These are phyloP conservation scores for Martiniozyma asiatica DNA, from an alignment of 1,139 yeast genomes.

Conservation along the genomic window DNA sequence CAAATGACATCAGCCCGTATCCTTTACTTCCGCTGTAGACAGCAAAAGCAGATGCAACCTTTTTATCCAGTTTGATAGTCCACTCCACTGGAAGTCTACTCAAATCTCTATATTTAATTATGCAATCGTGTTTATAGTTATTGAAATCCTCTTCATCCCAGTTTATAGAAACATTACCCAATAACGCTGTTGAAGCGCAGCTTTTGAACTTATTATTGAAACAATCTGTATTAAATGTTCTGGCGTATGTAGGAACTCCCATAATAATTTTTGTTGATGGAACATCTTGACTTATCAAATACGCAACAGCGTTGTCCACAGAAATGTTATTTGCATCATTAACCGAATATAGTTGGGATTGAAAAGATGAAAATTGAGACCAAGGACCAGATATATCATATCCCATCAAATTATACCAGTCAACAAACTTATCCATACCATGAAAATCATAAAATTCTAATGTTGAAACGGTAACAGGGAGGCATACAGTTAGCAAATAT, in stretches of 20 bases:
- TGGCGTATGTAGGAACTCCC: constrained; percentile 87
- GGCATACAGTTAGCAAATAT: too few relatives aligned
- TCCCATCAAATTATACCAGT: constrained; percentile 81
- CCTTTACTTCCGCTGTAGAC: too few relatives aligned
- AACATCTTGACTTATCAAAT: constrained; percentile 27
- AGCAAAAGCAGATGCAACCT: constrained; percentile 47
- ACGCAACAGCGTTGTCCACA: constrained; percentile 36
- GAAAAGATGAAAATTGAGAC: constrained; percentile 53
- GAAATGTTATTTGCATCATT: constrained; percentile 23
- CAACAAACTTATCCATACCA: constrained; percentile 45
- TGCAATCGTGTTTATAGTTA: constrained; percentile 20
- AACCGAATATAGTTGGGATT: constrained; percentile 47
- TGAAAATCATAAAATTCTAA: constrained; percentile 30
- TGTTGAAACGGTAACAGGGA: constrained; percentile 53
- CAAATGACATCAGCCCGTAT: too few relatives aligned
- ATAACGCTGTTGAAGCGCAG: too few relatives aligned
- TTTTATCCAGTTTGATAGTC: constrained; percentile 38
- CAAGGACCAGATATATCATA: constrained; percentile 80
- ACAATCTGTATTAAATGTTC: constrained; percentile 47
- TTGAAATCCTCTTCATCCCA: too few relatives aligned
- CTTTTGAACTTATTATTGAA: constrained; percentile 29
- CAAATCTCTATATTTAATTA: constrained; percentile 12
- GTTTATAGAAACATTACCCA: too few relatives aligned
- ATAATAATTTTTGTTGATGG: constrained; percentile 43
- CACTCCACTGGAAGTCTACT: constrained; percentile 17